Conservation (phyloP, 2,329 filamentous ascomycete species). For the Grosmannia huntii region DNA sequence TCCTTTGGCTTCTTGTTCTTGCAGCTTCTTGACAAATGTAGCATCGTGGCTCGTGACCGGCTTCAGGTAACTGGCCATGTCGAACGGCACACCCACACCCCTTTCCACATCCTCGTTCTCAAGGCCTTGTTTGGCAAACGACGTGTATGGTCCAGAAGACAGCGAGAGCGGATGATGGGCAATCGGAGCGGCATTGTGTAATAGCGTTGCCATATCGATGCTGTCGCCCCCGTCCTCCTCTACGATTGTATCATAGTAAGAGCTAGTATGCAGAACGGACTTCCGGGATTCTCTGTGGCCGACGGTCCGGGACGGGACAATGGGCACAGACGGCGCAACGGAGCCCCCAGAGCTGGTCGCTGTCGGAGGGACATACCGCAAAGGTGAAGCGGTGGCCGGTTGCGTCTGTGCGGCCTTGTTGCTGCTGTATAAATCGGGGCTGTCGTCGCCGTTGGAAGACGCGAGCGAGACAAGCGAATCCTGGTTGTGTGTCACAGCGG, state of each 20-base stretch:
- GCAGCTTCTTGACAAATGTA: constrained; percentile 30
- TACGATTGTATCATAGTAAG: constrained; percentile 18
- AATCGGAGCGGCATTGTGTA: constrained; percentile 28
- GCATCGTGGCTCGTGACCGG: constrained; percentile 31
- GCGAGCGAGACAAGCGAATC: constrained; percentile 25
- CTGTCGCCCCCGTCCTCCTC: constrained; percentile 21
- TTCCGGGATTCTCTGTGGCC: constrained; percentile 6
- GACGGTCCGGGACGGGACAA: background rate
- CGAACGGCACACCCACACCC: constrained; percentile 23
- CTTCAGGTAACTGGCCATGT: constrained; percentile 32
- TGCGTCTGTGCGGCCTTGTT: background rate
- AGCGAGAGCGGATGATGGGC: constrained; percentile 4
- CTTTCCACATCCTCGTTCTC: constrained; percentile 15
- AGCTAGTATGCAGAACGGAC: constrained; percentile 6
- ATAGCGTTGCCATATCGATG: constrained; percentile 24
- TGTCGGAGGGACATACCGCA: background rate
- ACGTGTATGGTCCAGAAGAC: constrained; percentile 15
- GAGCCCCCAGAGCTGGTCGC: background rate
- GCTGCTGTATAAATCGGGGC: background rate
- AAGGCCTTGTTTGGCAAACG: constrained; percentile 19
- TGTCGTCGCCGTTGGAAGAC: constrained; percentile 12
- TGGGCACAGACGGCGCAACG: background rate
- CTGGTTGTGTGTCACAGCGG: constrained; percentile 8
- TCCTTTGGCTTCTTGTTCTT: constrained; percentile 40
- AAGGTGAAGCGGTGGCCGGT: background rate